Evolutionary conservation across 108 stramenopile genomes (phyloP), one percentile per base, ranked within the genome.

Genomic region (Fragilariopsis cylindrus): DNA sequence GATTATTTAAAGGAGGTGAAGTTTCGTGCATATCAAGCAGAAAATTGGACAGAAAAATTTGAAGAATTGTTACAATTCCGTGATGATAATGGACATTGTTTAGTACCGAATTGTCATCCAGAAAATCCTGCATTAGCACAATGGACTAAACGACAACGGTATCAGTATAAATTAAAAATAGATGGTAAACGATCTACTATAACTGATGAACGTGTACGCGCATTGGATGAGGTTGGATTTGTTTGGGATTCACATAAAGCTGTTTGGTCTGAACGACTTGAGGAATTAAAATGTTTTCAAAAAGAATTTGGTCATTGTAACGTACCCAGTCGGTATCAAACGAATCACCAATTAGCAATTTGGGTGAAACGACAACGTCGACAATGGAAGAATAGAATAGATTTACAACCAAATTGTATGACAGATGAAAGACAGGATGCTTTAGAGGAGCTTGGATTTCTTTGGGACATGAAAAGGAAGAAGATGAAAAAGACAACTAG

Each of bases 1-100:
- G 30, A 30, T 30, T 30, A 30, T 15, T 30, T 40, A 0, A 63
- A 43, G 45, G 62, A 63, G 42, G 62, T 76, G 3, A 78, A 67
- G 21, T 79, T 73, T 50, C 78, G 78, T 19, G 67, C 57, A 4
- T 79, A 79, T 46, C 78, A 79, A 50, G 72, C 67, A n/a, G 78
- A 79, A 55, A 73, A 73, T 48, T 88, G 88, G 88, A 84, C 84
- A 65, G 74, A 75, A 60, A 79, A 77, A 76, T 88, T 76, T 52
- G 76, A 78, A 67, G 71, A 77, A 41, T 65, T 88, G 21, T 40
- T 64, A 2, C 70, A 69, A 60, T 88, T 81, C 73, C 75, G 79
- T 40, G 65, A 72, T 9, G 53, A 75, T 41, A 21, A 84, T 54
- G 88, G 88, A n/a, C 81, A 88, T 60, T 84, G 81, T 42, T 69